Evolutionary conservation across 768 basidiomycete species (phyloP), one percentile per base, ranked within the genome.

Genomic region (Chlorophyllum brunneum): DNA sequence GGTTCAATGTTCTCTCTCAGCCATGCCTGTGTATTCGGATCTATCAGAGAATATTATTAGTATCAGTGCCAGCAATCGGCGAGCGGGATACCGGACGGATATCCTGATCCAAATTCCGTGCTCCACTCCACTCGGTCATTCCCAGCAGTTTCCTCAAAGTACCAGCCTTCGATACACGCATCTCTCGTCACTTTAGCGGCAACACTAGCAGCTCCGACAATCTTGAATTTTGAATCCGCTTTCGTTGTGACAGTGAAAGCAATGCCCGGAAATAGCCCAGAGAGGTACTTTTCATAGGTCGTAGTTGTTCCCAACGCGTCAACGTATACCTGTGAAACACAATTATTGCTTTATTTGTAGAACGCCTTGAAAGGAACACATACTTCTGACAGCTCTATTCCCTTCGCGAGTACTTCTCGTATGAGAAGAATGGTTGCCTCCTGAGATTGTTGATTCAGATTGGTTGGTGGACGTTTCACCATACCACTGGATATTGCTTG

Each of bases 151-250:
- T 92, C 90, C 65, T 89, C 82, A 57, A 85, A 95, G 8, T 75
- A 63, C 95, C 95, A 98, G 2, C 77, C 77, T 55, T 95, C 86
- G 16, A 98, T 75, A 67, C 92, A 93, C 5, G 86, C 83, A 62
- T 98, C 95, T 51, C 95, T 77, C 0, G 95, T 98, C 23, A 95
- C 94, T 69, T 99, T 99, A 2, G 97, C 97, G 2, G 93, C 93
- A n/a, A 98, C 92, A 65, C 91, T 93, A 1, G 95, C 97, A 5
- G 97, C 97, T 18, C 92, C 88, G 54, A 99, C 97, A 54, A 99
- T 95, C 63, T 94, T 97, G 78, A 82, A 99, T 56, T 90, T 84
- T n/a, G 86, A 85, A 63, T 99, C 97, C 13, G 97, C 97, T 68
- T 99, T 98, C 23, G 83, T 81, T 8, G 85, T 80, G 20, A 99